Conservation (phyloP, 441 rosid genomes). For the Iberis amara region DNA sequence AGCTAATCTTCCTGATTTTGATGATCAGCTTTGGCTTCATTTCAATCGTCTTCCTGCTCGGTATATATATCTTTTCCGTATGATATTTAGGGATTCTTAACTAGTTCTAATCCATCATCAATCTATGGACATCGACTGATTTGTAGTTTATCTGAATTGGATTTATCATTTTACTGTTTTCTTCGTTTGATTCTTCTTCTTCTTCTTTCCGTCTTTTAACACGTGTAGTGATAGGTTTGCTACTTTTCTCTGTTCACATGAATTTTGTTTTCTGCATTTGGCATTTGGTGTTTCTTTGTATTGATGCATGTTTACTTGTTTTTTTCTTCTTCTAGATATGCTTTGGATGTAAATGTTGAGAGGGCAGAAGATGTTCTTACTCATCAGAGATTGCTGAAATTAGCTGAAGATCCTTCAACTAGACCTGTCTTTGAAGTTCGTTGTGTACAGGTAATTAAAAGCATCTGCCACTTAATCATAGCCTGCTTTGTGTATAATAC, state of each 20-base stretch:
- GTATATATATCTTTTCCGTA: slow-evolving; percentile 28
- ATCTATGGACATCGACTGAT: too few species aligned
- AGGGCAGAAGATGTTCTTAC: slow-evolving; percentile 86
- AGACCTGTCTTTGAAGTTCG: slow-evolving; percentile 81
- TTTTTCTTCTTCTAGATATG: too few species aligned
- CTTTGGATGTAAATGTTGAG: slow-evolving; percentile 90
- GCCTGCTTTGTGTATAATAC: background rate
- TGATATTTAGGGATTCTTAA: background rate
- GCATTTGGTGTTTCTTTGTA: too few species aligned
- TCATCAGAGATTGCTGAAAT: slow-evolving; percentile 63
- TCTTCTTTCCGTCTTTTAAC: too few species aligned
- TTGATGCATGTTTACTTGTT: too few species aligned
- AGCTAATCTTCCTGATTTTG: slow-evolving; percentile 62
- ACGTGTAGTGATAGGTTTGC: too few species aligned
- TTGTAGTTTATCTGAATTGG: too few species aligned
- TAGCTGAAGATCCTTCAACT: slow-evolving; percentile 75
- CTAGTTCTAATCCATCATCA: background rate
- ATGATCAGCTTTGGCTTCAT: slow-evolving; percentile 93
- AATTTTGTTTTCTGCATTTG: too few species aligned
- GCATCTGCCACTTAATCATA: background rate
- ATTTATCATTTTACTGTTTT: too few species aligned
- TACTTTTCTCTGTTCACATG: too few species aligned
- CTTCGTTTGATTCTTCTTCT: too few species aligned
- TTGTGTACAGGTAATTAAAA: slow-evolving; percentile 57
- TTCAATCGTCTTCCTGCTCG: slow-evolving; percentile 94